Base-by-base conservation (phyloP, 2,329 filamentous ascomycete species). In the Apiospora sp. region DNA sequence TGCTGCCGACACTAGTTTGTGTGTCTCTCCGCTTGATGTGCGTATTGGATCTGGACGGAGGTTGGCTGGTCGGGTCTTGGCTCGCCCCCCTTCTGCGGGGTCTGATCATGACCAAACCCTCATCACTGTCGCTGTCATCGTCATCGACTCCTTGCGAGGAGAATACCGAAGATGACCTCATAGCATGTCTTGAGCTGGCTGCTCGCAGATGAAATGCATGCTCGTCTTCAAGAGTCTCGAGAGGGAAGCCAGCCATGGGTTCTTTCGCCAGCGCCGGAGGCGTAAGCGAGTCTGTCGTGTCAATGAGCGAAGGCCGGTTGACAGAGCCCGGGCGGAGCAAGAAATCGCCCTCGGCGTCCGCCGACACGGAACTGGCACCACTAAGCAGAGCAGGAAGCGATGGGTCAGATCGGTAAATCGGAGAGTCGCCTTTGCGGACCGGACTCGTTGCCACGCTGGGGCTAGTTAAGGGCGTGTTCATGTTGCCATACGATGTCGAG, bases 381-480 rank as follows among this genome's bases (percentile, higher is more conserved):
- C 90, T 92, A 14, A 92, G 83, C 10, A 92, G 82, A 8, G 90
- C 90, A 14, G 90, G 90, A 3, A 92, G 81, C 6, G 90, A 92
- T 0, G 90, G 90, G 70, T 92, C 90, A 3, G 90, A 92, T 71
- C 88, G 89, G 79, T 91, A 91, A 3, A 87, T 87, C 12, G 85
- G 83, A 4, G 85, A 83, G 0, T 83, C 79, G n/a, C 82, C 83
- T 73, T 84, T 84, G 30, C 81, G 81, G 5, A 82, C 80, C 8
- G 79, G 79, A 73, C 87, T 88, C 5, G 84, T 82, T 1, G 85
- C 81, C 71, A 89, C 88, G 76, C 87, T 88, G 0, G 88, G 87
- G 75, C 87, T 89, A 0, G 88, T 90, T 37, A 89, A 77, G 0
- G 88, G 87, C 0, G 88, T 89, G 12, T 82, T 84, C 5, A 87